phyloP scores from a whole-genome alignment of 2,329 filamentous ascomycete species.

The Aspergillus aculeatus region DNA sequence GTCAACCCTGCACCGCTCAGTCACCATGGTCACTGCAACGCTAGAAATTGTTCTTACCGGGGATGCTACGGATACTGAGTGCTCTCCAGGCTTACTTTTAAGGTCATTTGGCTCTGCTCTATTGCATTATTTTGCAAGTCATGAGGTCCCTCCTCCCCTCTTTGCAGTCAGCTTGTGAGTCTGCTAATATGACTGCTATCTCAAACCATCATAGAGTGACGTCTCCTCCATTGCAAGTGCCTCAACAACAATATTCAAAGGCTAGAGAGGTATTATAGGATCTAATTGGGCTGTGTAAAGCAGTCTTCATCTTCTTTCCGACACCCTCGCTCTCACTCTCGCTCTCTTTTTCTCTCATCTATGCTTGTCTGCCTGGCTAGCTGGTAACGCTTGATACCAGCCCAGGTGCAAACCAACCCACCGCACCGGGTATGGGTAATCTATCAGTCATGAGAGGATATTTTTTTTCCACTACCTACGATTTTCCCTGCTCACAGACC shows the following conservation, averaged over 20 bases:
- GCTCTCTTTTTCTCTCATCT: background rate
- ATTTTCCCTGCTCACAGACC: slow-evolving; percentile 3
- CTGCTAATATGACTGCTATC: background rate
- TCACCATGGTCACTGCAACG: background rate
- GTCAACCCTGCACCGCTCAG: background rate
- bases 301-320: background rate
- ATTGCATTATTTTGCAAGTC: background rate
- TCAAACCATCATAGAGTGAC: background rate
- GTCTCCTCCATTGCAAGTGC: background rate
- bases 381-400: slow-evolving; percentile 8
- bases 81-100: background rate
- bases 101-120: background rate
- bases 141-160: background rate
- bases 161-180: background rate
- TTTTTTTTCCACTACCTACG: background rate
- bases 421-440: slow-evolving; percentile 2
- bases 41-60: background rate
- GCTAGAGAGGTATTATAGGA: background rate
- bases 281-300: background rate
- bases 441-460: slow-evolving; percentile 4
- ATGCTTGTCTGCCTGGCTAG: background rate
- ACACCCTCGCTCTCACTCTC: too few relatives aligned
- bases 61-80: background rate
- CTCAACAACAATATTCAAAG: background rate
- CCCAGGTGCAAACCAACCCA: background rate